Evolutionary conservation across 495 filamentous ascomycete genomes (phyloP).

Genomic region (Neurospora sp.): DNA sequence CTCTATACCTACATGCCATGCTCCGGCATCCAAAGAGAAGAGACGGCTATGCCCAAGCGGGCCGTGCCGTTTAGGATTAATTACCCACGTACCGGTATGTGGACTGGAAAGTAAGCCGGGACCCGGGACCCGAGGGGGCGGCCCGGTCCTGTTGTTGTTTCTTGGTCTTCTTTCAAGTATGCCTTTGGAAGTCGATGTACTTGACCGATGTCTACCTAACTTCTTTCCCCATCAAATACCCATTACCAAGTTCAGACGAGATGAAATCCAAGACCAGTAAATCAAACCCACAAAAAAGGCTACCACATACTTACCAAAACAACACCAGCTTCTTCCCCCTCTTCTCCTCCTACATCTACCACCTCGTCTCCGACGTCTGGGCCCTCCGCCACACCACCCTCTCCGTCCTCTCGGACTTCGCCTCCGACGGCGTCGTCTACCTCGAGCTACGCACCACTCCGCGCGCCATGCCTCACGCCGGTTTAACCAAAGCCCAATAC

Average conservation of each 20-base stretch:
- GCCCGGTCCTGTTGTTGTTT: neutral
- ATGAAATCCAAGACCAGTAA: neutral
- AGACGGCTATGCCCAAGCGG: neutral
- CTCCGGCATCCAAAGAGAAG: neutral
- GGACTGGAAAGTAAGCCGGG: neutral
- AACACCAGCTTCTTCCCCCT: constrained; percentile 39
- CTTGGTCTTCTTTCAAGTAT: neutral
- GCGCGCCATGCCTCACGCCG: constrained; percentile 41
- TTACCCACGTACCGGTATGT: neutral
- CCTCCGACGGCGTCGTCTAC: constrained; percentile 62
- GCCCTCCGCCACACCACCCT: constrained; percentile 53
- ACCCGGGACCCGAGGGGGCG: neutral
- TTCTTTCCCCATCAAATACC: neutral
- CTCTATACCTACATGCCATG: neutral
- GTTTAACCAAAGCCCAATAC: constrained; percentile 52
- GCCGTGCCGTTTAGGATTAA: neutral
- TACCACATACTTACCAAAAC: constrained; percentile 29
- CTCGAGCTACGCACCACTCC: constrained; percentile 78
- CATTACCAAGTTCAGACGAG: neutral
- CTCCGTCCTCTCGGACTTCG: constrained; percentile 61
- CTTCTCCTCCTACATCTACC: constrained; percentile 55
- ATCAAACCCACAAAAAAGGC: neutral
- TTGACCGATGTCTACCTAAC: neutral
- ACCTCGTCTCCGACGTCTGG: constrained; percentile 48
- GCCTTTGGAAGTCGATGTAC: neutral